These are phyloP conservation scores for Coemansia umbellata DNA, from an alignment of 192 early-diverging fungal genomes.

Conservation along the genomic window DNA sequence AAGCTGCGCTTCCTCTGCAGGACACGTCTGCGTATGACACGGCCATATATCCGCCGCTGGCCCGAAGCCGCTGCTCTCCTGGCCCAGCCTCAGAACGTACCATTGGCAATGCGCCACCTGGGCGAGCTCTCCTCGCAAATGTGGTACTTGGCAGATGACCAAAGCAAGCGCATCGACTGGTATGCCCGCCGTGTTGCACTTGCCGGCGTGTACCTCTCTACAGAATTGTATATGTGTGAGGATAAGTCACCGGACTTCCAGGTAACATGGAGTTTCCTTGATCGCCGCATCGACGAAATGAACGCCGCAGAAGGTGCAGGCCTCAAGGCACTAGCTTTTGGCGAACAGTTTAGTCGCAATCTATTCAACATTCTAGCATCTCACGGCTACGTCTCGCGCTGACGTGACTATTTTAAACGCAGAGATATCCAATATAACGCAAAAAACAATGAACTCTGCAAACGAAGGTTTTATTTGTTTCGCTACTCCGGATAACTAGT, in stretches of 20 bases:
- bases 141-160: slow-evolving; percentile 85
- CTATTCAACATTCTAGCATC: slow-evolving; percentile 45
- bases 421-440: too few species aligned
- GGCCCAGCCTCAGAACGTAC: slow-evolving; percentile 74
- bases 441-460: too few species aligned
- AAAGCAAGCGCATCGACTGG: slow-evolving; percentile 79
- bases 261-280: slow-evolving; percentile 76
- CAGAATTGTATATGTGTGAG: slow-evolving; percentile 91
- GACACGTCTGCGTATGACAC: slow-evolving; percentile 65
- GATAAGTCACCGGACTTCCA: slow-evolving; percentile 71
- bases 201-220: slow-evolving; percentile 78
- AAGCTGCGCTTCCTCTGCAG: slow-evolving; percentile 61
- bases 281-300: slow-evolving; percentile 71
- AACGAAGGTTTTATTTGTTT: too few species aligned
- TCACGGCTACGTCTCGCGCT: slow-evolving; percentile 22
- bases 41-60: slow-evolving; percentile 71
- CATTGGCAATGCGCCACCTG: slow-evolving; percentile 65
- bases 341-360: slow-evolving; percentile 43
- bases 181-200: slow-evolving; percentile 79
- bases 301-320: slow-evolving; percentile 53
- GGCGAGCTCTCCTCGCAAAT: slow-evolving; percentile 75
- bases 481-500: too few species aligned
- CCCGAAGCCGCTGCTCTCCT: slow-evolving; percentile 72
- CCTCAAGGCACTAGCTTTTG: slow-evolving; percentile 6
- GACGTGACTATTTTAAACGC: too few species aligned